phyloP scores from a whole-genome alignment of 164 flowering plant genomes.

The Chloranthus sessilifolius region DNA sequence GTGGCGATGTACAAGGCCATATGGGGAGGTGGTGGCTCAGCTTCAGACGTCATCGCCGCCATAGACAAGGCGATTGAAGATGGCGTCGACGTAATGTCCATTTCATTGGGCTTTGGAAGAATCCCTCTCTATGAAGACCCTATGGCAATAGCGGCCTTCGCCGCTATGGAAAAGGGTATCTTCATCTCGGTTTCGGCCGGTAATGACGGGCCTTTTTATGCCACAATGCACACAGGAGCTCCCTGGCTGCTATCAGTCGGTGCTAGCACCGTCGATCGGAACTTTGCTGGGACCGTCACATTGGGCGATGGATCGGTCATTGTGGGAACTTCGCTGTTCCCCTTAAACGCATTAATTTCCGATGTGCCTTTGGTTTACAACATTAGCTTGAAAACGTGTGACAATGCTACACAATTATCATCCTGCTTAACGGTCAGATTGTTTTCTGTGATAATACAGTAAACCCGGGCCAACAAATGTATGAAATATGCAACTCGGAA shows the following conservation, averaged over 20 bases:
- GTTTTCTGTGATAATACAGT: slow-evolving; percentile 19
- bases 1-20: slow-evolving; percentile 57
- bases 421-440: slow-evolving; percentile 6
- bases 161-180: slow-evolving; percentile 50
- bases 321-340: slow-evolving; percentile 28
- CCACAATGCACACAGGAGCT: slow-evolving; percentile 27
- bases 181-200: slow-evolving; percentile 43
- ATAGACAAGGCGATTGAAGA: slow-evolving; percentile 56
- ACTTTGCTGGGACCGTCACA: slow-evolving; percentile 26
- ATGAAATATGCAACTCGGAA: slow-evolving; percentile 11
- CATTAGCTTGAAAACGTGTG: slow-evolving; percentile 24
- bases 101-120: slow-evolving; percentile 38
- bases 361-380: slow-evolving; percentile 28
- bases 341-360: slow-evolving; percentile 12
- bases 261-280: slow-evolving; percentile 38
- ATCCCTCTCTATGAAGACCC: slow-evolving; percentile 37
- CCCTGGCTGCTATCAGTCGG: slow-evolving; percentile 49
- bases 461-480: slow-evolving; percentile 3
- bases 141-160: slow-evolving; percentile 46
- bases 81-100: slow-evolving; percentile 64
- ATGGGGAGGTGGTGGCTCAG: slow-evolving; percentile 22
- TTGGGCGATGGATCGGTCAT: slow-evolving; percentile 35
- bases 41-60: slow-evolving; percentile 49
- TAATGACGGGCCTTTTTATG: slow-evolving; percentile 23
- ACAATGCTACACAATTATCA: no score